Conservation (phyloP, 1,284 basidiomycete genomes). For the Irpex lacteus region DNA sequence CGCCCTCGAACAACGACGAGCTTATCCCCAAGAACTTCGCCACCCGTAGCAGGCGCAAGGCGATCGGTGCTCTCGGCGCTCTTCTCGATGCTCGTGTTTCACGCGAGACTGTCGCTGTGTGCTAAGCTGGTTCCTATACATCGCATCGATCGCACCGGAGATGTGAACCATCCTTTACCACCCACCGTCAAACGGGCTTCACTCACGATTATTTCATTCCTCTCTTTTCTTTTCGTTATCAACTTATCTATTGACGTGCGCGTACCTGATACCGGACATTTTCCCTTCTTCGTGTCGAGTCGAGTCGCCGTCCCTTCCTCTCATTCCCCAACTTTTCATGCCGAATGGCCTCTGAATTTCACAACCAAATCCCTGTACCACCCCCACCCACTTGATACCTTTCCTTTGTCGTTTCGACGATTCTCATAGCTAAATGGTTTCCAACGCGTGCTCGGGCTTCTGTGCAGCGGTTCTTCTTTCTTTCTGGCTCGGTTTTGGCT, state of each 20-base stretch:
- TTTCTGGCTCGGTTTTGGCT: conserved; percentile 1
- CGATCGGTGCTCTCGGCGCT: conserved; percentile 73
- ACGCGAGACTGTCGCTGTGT: conserved; percentile 57
- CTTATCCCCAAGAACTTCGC: conserved; percentile 90
- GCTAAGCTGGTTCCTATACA: conserved; percentile 35
- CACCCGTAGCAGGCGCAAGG: conserved; percentile 71
- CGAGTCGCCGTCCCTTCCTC: conserved; percentile 21
- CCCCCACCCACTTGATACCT: neutral
- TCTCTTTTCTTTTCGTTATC: conserved; percentile 15
- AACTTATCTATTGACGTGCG: conserved; percentile 27
- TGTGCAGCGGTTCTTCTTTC: conserved; percentile 6
- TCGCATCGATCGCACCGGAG: neutral
- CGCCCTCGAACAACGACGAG: conserved; percentile 82
- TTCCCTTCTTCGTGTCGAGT: conserved; percentile 19
- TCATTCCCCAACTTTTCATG: conserved; percentile 5
- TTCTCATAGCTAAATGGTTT: too few species aligned
- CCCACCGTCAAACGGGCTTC: neutral
- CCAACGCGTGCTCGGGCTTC: conserved; percentile 1
- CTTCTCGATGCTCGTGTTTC: conserved; percentile 75
- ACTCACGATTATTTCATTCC: conserved; percentile 23
- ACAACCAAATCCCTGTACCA: neutral
- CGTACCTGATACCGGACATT: conserved; percentile 24
- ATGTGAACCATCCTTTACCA: neutral
- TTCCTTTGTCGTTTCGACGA: neutral
- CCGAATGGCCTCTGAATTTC: neutral